These are phyloP conservation scores for Aethionema arabicum DNA, from an alignment of 345 rosid species.

Conservation along the genomic window DNA sequence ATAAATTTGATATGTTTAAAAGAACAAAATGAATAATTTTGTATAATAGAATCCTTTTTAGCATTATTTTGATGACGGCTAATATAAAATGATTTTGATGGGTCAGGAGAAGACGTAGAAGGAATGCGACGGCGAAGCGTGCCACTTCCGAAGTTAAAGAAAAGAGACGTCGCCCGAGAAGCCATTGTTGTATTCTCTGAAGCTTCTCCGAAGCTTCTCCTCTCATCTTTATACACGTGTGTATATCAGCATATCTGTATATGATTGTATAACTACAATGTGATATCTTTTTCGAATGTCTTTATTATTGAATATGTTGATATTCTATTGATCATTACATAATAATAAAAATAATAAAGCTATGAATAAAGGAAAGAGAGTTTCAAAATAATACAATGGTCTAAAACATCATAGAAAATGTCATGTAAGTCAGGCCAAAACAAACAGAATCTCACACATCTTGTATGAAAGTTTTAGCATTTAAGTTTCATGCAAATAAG, in stretches of 20 bases:
- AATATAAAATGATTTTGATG: neutral
- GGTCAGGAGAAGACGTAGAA: conserved; percentile 27
- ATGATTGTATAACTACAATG: too few relatives aligned
- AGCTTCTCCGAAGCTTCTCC: neutral
- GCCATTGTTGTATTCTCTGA: conserved; percentile 29
- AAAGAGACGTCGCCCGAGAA: conserved; percentile 32
- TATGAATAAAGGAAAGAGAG: neutral
- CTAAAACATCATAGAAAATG: neutral
- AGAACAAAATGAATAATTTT: conserved; percentile 22
- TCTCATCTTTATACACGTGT: neutral
- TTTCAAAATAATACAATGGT: neutral
- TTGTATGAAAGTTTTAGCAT: conserved; percentile 22
- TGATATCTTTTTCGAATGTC: too few relatives aligned
- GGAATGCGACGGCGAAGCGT: neutral
- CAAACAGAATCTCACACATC: conserved; percentile 20
- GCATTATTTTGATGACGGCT: too few relatives aligned
- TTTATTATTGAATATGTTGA: too few relatives aligned
- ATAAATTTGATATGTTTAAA: conserved; percentile 7
- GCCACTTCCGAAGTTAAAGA: conserved; percentile 26
- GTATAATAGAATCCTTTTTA: too few relatives aligned
- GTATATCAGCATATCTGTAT: neutral
- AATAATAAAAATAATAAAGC: too few relatives aligned
- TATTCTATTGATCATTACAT: too few relatives aligned
- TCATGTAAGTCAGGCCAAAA: neutral
- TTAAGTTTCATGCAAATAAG: conserved; percentile 18